Percentiles rank a stretch among this genome's conserved stretches.
Conservation (phyloP, 2,329 filamentous ascomycete species). For the Orbilia blumenaviensis region DNA sequence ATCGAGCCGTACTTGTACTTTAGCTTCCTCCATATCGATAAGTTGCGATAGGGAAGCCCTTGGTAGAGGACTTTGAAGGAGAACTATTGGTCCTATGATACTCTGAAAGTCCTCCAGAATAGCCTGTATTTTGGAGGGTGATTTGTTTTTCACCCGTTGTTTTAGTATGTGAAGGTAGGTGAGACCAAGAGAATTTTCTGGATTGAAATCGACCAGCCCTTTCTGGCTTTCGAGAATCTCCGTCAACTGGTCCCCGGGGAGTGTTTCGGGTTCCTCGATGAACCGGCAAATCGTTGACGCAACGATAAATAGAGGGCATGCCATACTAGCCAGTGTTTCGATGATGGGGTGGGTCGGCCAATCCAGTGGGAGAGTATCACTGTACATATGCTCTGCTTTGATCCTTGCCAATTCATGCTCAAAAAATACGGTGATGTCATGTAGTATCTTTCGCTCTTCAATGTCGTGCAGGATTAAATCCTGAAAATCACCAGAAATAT, state of each 20-base stretch:
- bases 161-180: slow-evolving; percentile 38
- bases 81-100: slow-evolving; percentile 15
- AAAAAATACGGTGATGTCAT: slow-evolving; percentile 23
- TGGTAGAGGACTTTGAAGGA: background rate
- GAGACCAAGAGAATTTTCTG: slow-evolving; percentile 6
- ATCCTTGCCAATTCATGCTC: background rate
- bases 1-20: background rate
- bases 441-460: slow-evolving; percentile 12
- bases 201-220: background rate
- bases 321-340: background rate
- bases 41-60: background rate
- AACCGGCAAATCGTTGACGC: slow-evolving; percentile 44
- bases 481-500: background rate
- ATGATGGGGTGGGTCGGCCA: slow-evolving; percentile 23
- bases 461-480: slow-evolving; percentile 35
- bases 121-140: background rate
- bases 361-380: background rate
- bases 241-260: background rate
- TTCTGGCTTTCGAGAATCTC: background rate
- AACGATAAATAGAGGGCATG: slow-evolving; percentile 35
- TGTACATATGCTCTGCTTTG: background rate
- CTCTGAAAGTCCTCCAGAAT: background rate
- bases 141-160: background rate
- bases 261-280: slow-evolving; percentile 8
- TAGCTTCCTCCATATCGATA: background rate